phyloP scores from a whole-genome alignment of 2,329 filamentous ascomycete genomes.

The Orbilia oligospora region DNA sequence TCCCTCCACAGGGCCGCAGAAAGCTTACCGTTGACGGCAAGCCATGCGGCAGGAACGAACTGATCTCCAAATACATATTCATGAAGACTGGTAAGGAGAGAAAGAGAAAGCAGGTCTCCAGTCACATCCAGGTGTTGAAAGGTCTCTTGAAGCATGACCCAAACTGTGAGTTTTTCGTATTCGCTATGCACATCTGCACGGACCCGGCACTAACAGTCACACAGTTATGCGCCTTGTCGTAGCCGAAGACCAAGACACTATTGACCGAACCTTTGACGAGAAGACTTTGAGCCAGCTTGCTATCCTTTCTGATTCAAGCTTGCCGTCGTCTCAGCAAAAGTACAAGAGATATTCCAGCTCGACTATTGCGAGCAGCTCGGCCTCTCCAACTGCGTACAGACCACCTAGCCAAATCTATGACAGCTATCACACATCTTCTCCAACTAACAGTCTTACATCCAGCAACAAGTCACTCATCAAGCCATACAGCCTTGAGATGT shows the following conservation, averaged over 20 bases:
- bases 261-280: slow-evolving; percentile 59
- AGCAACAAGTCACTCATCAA: slow-evolving; percentile 54
- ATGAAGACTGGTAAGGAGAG: slow-evolving; percentile 67
- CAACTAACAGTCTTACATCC: slow-evolving; percentile 36
- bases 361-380: slow-evolving; percentile 55
- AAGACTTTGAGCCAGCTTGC: slow-evolving; percentile 60
- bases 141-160: slow-evolving; percentile 76
- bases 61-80: slow-evolving; percentile 78
- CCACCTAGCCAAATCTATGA: slow-evolving; percentile 55
- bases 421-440: slow-evolving; percentile 51
- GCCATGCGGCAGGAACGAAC: slow-evolving; percentile 78
- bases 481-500: slow-evolving; percentile 62
- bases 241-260: slow-evolving; percentile 60
- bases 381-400: slow-evolving; percentile 51
- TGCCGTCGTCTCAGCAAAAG: slow-evolving; percentile 49
- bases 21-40: slow-evolving; percentile 77
- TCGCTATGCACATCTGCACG: slow-evolving; percentile 32
- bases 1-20: slow-evolving; percentile 77
- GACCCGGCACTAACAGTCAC: slow-evolving; percentile 50
- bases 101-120: slow-evolving; percentile 76
- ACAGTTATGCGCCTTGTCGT: slow-evolving; percentile 60
- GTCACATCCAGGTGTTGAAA: slow-evolving; percentile 80
- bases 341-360: slow-evolving; percentile 59
- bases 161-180: slow-evolving; percentile 72
- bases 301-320: slow-evolving; percentile 50